Percentiles rank a stretch among this genome's conserved stretches.
Conservation (phyloP, 495 filamentous ascomycete genomes). For the Immersiella caudata region DNA sequence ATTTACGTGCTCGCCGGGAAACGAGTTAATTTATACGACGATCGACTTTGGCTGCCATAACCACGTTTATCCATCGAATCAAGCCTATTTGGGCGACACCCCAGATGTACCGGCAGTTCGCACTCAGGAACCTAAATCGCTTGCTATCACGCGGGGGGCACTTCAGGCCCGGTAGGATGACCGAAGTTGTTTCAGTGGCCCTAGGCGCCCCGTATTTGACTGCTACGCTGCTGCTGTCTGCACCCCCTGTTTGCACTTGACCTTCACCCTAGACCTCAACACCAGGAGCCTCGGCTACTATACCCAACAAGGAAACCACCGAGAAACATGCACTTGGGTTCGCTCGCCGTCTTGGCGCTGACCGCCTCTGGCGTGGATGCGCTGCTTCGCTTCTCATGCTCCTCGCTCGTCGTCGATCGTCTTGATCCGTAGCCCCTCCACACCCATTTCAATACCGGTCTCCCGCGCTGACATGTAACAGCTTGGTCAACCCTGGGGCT, state of each 20-base stretch:
- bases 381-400: slow-evolving; percentile 65
- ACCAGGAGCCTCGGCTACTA: neutral
- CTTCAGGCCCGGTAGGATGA: neutral
- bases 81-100: neutral
- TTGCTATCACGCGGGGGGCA: neutral
- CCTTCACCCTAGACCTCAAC: neutral
- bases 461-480: slow-evolving; percentile 6
- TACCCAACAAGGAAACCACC: neutral
- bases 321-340: neutral
- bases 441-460: too few relatives aligned
- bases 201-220: neutral
- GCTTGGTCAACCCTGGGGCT: slow-evolving; percentile 32
- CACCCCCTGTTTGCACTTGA: neutral
- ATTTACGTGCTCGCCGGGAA: too few relatives aligned
- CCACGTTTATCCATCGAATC: neutral
- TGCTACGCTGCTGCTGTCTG: neutral
- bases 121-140: neutral
- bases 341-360: slow-evolving; percentile 20
- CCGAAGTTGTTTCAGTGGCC: neutral
- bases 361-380: slow-evolving; percentile 19
- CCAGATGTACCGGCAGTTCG: neutral
- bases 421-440: slow-evolving; percentile 29
- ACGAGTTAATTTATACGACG: too few relatives aligned
- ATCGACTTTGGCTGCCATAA: too few relatives aligned
- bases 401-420: slow-evolving; percentile 32